Base-by-base conservation (phyloP, 2,329 filamentous ascomycete species). In the Sarocladiaceae sp. region DNA sequence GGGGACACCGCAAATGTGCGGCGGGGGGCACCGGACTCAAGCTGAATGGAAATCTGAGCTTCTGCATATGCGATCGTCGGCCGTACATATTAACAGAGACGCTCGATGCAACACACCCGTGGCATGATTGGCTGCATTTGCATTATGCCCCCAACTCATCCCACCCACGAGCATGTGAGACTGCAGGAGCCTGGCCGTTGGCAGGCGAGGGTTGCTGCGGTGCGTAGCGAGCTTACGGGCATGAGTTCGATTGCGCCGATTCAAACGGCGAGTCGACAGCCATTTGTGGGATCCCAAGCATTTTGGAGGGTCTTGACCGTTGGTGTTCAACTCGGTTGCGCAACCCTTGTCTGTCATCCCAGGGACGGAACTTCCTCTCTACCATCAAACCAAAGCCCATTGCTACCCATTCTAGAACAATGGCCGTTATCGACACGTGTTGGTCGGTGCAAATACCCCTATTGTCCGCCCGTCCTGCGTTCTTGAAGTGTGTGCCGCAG, bases 11-110 rank as follows among this genome's bases (percentile, higher is more conserved):
- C 44, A 48, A 48, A 33, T 20, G 44, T 7, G 44, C 44, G 17
- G 44, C 44, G 26, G 26, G 25, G n/a, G 44, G 25, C 33, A 2
- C 4, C 26, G 44, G 44, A 4, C n/a, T n/a, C 26, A 33, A 33
- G 28, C 44, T 48, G 25, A 48, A 33, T 48, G 44, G 44, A 28
- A 48, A 18, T 31, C 44, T 48, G 44, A 48, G 44, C 44, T 48
- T 33, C 44, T 48, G 25, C 44, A 31, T 33, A 31, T 48, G 26
- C 23, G 25, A 26, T 48, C 44, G 40, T 18, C 40, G 15, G 13
- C 29, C 40, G 23, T 13, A 7, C 40, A 28, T 46, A 29, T 46
- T 13, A 28, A n/a, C 26, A 28, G 13, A 26, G 40, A 46, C 22
- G 7, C 25, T 46, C 11, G 23, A 46, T 46, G 40, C 40, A 46